These are phyloP conservation scores for Plasmodium gallinaceum DNA, from an alignment of 169 alveolate genomes.

Conservation along the genomic window DNA sequence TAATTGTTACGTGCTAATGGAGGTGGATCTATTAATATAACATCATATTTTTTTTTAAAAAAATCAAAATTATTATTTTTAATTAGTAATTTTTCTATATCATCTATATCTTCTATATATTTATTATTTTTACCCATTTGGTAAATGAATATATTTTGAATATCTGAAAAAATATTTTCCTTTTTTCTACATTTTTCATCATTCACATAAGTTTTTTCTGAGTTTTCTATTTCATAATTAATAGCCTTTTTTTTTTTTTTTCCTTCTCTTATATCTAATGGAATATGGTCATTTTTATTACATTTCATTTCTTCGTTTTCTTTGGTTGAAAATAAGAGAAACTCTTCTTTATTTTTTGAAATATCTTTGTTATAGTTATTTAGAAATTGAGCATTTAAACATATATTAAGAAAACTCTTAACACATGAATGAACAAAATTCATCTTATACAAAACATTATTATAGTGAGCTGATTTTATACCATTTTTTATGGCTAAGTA, in stretches of 20 bases:
- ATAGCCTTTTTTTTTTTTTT: not conserved
- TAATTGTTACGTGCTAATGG: constrained; percentile 66
- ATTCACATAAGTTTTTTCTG: not conserved
- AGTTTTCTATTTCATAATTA: not conserved
- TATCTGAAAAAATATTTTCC: constrained; percentile 31
- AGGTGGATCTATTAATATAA: constrained; percentile 76
- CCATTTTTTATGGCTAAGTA: constrained; percentile 69
- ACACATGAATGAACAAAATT: constrained; percentile 71
- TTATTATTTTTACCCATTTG: constrained; percentile 31
- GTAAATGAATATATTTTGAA: constrained; percentile 52
- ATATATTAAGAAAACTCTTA: constrained; percentile 43
- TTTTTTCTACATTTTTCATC: not conserved
- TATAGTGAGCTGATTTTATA: constrained; percentile 65
- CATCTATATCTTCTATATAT: constrained; percentile 13
- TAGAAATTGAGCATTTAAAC: constrained; percentile 14
- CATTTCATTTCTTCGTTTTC: not conserved
- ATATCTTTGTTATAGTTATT: not conserved
- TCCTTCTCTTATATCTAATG: not conserved
- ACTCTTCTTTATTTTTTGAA: not conserved
- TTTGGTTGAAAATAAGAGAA: not conserved
- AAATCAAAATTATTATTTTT: constrained; percentile 45
- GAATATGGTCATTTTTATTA: not conserved
- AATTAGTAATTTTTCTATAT: constrained; percentile 56
- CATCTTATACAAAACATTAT: constrained; percentile 50
- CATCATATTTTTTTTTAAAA: constrained; percentile 75